Evolutionary conservation across 2,329 filamentous ascomycete genomes (phyloP).

Genomic region (Dothistroma septosporum): DNA sequence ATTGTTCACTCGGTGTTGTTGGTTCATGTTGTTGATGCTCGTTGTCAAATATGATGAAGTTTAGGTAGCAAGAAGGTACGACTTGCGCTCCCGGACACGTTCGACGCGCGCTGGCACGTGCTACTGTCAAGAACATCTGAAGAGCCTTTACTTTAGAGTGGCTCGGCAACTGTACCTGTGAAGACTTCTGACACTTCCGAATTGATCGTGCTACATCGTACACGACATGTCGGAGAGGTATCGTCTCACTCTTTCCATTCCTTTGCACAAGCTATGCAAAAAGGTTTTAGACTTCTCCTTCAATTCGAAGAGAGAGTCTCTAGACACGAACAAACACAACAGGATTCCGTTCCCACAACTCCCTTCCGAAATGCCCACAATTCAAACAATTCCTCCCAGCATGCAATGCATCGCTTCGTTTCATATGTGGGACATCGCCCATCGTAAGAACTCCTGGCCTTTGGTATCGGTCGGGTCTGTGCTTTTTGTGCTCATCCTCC

Average conservation of each 20-base stretch:
- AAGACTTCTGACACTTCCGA: too few relatives aligned
- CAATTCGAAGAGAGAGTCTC: neutral
- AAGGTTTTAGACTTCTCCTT: neutral
- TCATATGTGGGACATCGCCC: neutral
- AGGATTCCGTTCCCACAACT: neutral
- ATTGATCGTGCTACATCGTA: too few relatives aligned
- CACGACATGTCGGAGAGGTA: neutral
- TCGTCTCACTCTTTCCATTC: neutral
- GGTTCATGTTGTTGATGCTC: neutral
- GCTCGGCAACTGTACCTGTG: too few relatives aligned
- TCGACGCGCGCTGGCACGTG: neutral
- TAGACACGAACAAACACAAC: neutral
- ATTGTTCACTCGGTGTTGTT: neutral
- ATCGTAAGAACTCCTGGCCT: neutral
- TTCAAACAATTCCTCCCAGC: neutral
- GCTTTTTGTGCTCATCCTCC: neutral
- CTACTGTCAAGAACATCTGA: neutral
- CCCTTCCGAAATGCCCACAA: neutral
- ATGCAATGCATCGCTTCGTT: constrained; percentile 7
- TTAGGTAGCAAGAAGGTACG: neutral
- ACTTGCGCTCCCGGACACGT: neutral
- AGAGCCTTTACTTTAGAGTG: too few relatives aligned
- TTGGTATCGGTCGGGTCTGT: neutral
- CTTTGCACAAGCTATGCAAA: neutral
- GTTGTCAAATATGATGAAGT: neutral